These are phyloP conservation scores for Yamadazyma buinensis DNA, from an alignment of 1,139 yeast species.

Conservation along the genomic window DNA sequence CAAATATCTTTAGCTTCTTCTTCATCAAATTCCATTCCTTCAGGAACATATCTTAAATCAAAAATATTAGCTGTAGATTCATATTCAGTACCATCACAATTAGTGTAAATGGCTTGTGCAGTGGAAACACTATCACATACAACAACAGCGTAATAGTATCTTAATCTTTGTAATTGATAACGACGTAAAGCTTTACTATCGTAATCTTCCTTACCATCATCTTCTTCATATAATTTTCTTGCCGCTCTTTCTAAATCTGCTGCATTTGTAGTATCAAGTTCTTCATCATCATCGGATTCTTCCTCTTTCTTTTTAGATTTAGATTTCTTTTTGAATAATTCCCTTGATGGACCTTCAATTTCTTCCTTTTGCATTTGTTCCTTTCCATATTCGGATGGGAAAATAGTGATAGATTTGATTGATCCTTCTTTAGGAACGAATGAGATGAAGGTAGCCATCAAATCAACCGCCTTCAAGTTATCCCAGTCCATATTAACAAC, in stretches of 20 bases:
- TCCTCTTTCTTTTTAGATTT: conserved; percentile 26
- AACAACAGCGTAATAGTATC: conserved; percentile 93
- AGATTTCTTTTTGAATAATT: conserved; percentile 55
- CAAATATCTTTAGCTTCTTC: conserved; percentile 71
- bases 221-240: conserved; percentile 66
- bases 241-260: conserved; percentile 51
- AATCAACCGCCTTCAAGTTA: conserved; percentile 76
- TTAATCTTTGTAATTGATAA: conserved; percentile 80
- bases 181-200: conserved; percentile 68
- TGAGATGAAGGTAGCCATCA: conserved; percentile 85
- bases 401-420: conserved; percentile 69
- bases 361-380: conserved; percentile 90
- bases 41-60: conserved; percentile 90
- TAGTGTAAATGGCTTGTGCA: conserved; percentile 72
- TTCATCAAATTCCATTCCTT: conserved; percentile 80
- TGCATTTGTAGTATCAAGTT: conserved; percentile 39
- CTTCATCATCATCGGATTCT: conserved; percentile 42
- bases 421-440: conserved; percentile 78
- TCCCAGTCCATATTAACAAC: conserved; percentile 99
- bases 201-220: conserved; percentile 67
- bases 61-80: conserved; percentile 95
- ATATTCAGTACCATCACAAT: conserved; percentile 92
- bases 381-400: conserved; percentile 92
- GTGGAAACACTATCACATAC: conserved; percentile 73
- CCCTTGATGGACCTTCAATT: conserved; percentile 88